These are phyloP conservation scores for Venturia nashicola DNA, from an alignment of 2,329 filamentous ascomycete genomes.

Conservation along the genomic window DNA sequence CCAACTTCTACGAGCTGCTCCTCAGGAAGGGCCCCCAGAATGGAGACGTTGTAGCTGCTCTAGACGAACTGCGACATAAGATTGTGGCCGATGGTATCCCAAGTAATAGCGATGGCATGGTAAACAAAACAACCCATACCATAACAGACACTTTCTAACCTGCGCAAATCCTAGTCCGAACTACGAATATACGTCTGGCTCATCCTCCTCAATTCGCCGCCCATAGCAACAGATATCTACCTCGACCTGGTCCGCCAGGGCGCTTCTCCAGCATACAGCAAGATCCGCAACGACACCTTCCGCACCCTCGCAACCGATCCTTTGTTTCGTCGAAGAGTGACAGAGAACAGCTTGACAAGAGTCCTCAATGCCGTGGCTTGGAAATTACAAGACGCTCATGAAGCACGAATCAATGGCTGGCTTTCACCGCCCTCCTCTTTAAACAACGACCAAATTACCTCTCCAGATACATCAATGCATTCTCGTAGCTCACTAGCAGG, in stretches of 20 bases:
- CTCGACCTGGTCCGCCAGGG: constrained; percentile 84
- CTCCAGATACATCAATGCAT: constrained; percentile 11
- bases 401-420: constrained; percentile 43
- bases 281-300: constrained; percentile 98
- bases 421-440: constrained; percentile 35
- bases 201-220: constrained; percentile 76
- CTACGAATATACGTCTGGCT: constrained; percentile 94
- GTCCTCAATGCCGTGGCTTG: constrained; percentile 91
- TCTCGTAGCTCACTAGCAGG: constrained; percentile 24
- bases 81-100: constrained; percentile 66
- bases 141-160: not conserved
- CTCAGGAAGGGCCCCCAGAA: constrained; percentile 69
- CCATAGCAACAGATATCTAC: constrained; percentile 78
- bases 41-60: constrained; percentile 52
- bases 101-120: constrained; percentile 71
- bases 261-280: constrained; percentile 86
- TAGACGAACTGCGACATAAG: constrained; percentile 61
- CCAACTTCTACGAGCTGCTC: constrained; percentile 54
- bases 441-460: constrained; percentile 37
- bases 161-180: constrained; percentile 51
- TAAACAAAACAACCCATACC: constrained; percentile 22
- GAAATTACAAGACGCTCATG: constrained; percentile 71
- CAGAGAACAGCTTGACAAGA: constrained; percentile 87
- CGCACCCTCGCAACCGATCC: constrained; percentile 92
- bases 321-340: constrained; percentile 90